Conservation (phyloP, 2,329 filamentous ascomycete species). For the Penicillium sp. region DNA sequence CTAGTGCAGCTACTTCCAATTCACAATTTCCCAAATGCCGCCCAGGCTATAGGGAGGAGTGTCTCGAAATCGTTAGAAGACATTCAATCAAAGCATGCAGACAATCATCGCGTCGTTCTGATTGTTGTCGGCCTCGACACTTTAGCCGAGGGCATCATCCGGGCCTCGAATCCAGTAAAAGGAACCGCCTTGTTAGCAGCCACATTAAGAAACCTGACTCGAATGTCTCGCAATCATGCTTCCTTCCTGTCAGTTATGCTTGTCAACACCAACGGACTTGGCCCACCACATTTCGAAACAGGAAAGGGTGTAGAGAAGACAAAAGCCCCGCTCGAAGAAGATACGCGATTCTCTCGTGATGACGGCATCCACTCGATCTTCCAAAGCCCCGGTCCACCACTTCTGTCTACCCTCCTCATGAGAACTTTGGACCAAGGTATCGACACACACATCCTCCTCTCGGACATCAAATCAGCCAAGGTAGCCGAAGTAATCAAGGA, state of each 20-base stretch:
- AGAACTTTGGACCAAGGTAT: slow-evolving; percentile 39
- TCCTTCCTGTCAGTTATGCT: slow-evolving; percentile 34
- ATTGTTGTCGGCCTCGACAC: slow-evolving; percentile 39
- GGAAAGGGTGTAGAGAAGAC: not conserved
- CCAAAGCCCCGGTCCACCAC: slow-evolving; percentile 9
- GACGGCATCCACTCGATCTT: slow-evolving; percentile 31
- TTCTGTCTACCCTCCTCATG: slow-evolving; percentile 34
- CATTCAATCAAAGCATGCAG: slow-evolving; percentile 7
- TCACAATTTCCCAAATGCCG: slow-evolving; percentile 29
- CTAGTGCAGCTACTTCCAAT: slow-evolving; percentile 35
- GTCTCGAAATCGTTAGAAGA: slow-evolving; percentile 28
- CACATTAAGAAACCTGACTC: slow-evolving; percentile 33
- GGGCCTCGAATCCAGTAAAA: slow-evolving; percentile 36
- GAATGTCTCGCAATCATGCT: slow-evolving; percentile 30
- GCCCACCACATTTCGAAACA: slow-evolving; percentile 10
- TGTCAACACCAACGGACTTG: slow-evolving; percentile 37
- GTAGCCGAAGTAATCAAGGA: slow-evolving; percentile 43
- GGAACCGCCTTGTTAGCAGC: slow-evolving; percentile 34
- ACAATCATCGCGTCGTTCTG: slow-evolving; percentile 19
- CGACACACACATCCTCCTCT: slow-evolving; percentile 40
- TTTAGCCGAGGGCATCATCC: slow-evolving; percentile 37
- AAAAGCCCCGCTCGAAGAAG: not conserved
- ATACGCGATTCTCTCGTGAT: slow-evolving; percentile 6
- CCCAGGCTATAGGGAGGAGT: slow-evolving; percentile 30
- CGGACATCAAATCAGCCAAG: slow-evolving; percentile 22